Evolutionary conservation across 768 basidiomycete species (phyloP), one percentile per base, ranked within the genome.

Genomic region (Suillus subluteus): DNA sequence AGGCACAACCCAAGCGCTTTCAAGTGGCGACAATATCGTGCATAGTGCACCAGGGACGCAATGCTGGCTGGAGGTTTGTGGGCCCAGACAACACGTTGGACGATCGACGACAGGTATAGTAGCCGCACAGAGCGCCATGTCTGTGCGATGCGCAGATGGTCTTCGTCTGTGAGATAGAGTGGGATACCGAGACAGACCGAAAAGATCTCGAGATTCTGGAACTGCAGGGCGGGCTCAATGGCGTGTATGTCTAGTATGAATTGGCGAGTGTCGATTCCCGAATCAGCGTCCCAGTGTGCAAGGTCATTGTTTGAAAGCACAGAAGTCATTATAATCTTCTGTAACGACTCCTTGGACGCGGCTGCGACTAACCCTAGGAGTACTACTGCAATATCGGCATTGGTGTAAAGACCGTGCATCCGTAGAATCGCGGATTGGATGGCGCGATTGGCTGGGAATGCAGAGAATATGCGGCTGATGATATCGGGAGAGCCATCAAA

Each of bases 131-230:
- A 61, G 41, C 59, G 30, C 59, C 59, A 61, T 61, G 59, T 21
- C 12, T 43, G 59, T 4, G 59, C 59, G 30, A 61, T 43, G 12
- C 59, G 59, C 12, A 61, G 18, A 32, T 61, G 41, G 12, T 61
- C 59, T 43, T 61, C 41, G 18, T 61, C 59, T 30, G 41, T 30
- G 59, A 61, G 59, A 61, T 61, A 61, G 6, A 61, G 41, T 7
- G 59, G 59, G 41, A 61, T 18, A n/a, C 59, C 59, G 26, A 61
- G 41, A 30, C 59, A 61, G 18, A 26, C 59, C 6, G 59, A 61
- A 41, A 61, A 61, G 18, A 61, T 44, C 18, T 61, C 59, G 18
- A 61, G 26, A 30, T 43, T 61, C 11, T 18, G 59, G 30, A 61
- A 61, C 21, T 44, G 59, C 26, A 61, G 18, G 26, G 59, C 59